These are phyloP conservation scores for Centaurea solstitialis DNA, from an alignment of 129 eudicot species.

Conservation along the genomic window DNA sequence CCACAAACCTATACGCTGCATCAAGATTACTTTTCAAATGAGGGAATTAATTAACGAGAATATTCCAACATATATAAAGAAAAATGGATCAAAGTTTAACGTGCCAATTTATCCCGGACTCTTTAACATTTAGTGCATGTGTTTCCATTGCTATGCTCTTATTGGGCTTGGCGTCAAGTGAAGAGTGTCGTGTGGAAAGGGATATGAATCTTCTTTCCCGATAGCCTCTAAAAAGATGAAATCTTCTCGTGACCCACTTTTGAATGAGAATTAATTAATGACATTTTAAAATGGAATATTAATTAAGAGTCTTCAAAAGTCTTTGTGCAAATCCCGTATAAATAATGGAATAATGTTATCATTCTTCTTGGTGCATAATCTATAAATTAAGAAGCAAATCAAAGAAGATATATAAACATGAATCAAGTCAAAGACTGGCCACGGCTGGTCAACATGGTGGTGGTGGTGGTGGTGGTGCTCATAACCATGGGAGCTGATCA, in stretches of 20 bases:
- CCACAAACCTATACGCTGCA: too few relatives aligned
- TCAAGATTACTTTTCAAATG: not conserved
- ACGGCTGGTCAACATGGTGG: constrained; percentile 6
- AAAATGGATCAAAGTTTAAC: not conserved
- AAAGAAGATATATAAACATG: not conserved
- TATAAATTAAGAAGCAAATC: too few relatives aligned
- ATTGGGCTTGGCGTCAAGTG: not conserved
- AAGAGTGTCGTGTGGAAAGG: not conserved
- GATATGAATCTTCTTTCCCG: not conserved
- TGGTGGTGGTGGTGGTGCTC: constrained; percentile 11
- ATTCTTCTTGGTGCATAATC: too few relatives aligned
- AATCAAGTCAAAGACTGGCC: constrained; percentile 9
- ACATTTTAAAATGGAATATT: not conserved
- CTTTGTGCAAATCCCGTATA: too few relatives aligned
- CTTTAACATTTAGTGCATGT: not conserved
- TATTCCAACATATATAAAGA: not conserved
- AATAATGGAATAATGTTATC: too few relatives aligned
- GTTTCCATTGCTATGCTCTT: not conserved
- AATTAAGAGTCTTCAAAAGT: too few relatives aligned
- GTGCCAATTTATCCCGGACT: not conserved
- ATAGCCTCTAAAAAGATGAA: not conserved
- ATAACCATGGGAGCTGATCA: constrained; percentile 1
- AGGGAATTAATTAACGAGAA: not conserved
- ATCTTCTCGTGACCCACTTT: not conserved
- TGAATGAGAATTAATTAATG: not conserved